These are phyloP conservation scores for Hypoxylon sp. DNA, from an alignment of 2,329 filamentous ascomycete species.

Conservation along the genomic window DNA sequence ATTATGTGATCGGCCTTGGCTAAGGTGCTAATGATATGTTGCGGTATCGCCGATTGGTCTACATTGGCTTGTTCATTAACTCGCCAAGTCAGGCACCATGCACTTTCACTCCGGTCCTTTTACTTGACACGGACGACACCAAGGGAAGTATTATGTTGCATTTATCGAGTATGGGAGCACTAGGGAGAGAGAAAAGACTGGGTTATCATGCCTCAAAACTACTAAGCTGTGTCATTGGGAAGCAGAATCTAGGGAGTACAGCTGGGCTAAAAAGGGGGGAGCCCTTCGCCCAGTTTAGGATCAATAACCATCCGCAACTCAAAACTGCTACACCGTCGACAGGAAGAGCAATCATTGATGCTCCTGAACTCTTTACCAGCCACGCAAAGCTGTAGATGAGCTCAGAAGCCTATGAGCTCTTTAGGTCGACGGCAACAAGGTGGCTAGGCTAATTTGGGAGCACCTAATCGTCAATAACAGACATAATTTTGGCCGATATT, in stretches of 20 bases:
- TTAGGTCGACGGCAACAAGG: neutral
- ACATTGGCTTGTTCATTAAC: neutral
- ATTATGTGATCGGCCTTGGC: neutral
- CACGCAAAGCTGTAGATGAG: neutral
- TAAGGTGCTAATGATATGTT: neutral
- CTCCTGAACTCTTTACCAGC: neutral
- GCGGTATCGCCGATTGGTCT: neutral
- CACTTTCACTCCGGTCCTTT: neutral
- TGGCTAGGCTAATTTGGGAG: neutral
- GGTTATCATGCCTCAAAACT: too few species aligned
- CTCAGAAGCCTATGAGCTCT: neutral
- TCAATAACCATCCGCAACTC: neutral
- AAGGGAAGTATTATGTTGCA: too few species aligned
- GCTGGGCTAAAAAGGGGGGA: neutral
- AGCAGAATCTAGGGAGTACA: neutral
- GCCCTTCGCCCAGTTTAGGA: neutral
- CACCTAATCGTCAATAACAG: neutral
- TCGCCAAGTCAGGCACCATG: neutral
- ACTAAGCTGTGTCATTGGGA: neutral
- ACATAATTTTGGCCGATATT: too few species aligned
- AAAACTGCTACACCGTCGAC: neutral
- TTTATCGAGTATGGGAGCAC: too few species aligned
- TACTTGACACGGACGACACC: too few species aligned
- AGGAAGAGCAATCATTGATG: neutral
- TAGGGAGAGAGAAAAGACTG: too few species aligned